Evolutionary conservation across 192 early-diverging fungal species (phyloP), one percentile per base, ranked within the genome.

Genomic region (Podochytrium sp.): DNA sequence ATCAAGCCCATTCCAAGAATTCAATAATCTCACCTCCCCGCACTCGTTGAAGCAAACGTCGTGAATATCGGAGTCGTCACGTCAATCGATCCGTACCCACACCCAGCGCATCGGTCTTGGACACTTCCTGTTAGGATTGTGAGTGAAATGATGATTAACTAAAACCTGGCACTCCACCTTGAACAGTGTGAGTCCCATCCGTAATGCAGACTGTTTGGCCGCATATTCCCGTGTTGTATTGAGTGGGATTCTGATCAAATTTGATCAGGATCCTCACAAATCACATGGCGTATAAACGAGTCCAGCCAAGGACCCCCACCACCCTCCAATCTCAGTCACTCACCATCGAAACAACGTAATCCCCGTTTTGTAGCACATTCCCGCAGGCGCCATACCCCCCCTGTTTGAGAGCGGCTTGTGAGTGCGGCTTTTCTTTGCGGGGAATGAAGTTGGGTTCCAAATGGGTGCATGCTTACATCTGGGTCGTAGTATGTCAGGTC

Each of bases 401-500:
- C n/a, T n/a, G n/a, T n/a, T n/a, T n/a, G n/a, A n/a, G n/a, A n/a
- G n/a, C n/a, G n/a, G n/a, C n/a, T n/a, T n/a, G n/a, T n/a, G n/a
- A n/a, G n/a, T n/a, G n/a, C n/a, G n/a, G n/a, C n/a, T n/a, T n/a
- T n/a, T n/a, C n/a, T n/a, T n/a, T n/a, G n/a, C n/a, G n/a, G n/a
- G n/a, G n/a, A n/a, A n/a, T n/a, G n/a, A n/a, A n/a, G n/a, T n/a
- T n/a, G n/a, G n/a, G n/a, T n/a, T n/a, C n/a, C n/a, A n/a, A n/a
- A n/a, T n/a, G n/a, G n/a, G n/a, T n/a, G n/a, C n/a, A n/a, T n/a
- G n/a, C n/a, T n/a, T n/a, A n/a, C 66, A 34, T 20, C 66, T 39
- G 66, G 66, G 29, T 69, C 55, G 35, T 69, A 69, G 37, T 69
- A 69, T 20, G 66, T 69, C 66, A 69, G 51, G 33, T 27, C 32